These are phyloP conservation scores for Balakata baccata DNA, from an alignment of 345 rosid genomes.

Conservation along the genomic window DNA sequence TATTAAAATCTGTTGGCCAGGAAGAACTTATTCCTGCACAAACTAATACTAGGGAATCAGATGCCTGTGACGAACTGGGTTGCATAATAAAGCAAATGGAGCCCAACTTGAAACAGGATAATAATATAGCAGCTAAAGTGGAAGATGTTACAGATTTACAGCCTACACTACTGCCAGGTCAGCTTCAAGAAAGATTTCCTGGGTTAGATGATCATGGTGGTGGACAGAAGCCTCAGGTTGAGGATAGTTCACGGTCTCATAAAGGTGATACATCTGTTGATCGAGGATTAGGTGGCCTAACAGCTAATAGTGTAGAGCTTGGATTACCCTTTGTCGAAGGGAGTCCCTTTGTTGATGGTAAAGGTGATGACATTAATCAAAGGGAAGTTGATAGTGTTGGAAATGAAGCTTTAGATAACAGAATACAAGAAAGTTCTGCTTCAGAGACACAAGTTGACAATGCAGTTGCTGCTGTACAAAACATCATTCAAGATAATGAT, in stretches of 20 bases:
- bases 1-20: conserved; percentile 91
- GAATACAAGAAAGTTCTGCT: conserved; percentile 34
- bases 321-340: conserved; percentile 22
- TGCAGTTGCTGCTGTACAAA: conserved; percentile 18
- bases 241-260: conserved; percentile 34
- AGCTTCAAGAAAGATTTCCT: conserved; percentile 36
- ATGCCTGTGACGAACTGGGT: conserved; percentile 68
- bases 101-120: conserved; percentile 45
- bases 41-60: conserved; percentile 46
- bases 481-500: conserved; percentile 22
- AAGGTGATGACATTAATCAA: conserved; percentile 20
- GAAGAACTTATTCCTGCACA: conserved; percentile 61
- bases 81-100: conserved; percentile 71
- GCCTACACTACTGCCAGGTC: conserved; percentile 33
- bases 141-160: conserved; percentile 36
- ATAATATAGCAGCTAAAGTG: conserved; percentile 29
- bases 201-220: conserved; percentile 33
- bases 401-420: conserved; percentile 34
- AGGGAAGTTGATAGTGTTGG: conserved; percentile 26
- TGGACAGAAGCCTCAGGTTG: conserved; percentile 39
- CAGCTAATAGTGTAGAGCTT: conserved; percentile 27
- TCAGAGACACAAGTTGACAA: conserved; percentile 41
- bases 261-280: conserved; percentile 36
- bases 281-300: conserved; percentile 32
- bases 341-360: conserved; percentile 13